These are phyloP conservation scores for Bipolaris cookei DNA, from an alignment of 2,329 filamentous ascomycete species.

Conservation along the genomic window DNA sequence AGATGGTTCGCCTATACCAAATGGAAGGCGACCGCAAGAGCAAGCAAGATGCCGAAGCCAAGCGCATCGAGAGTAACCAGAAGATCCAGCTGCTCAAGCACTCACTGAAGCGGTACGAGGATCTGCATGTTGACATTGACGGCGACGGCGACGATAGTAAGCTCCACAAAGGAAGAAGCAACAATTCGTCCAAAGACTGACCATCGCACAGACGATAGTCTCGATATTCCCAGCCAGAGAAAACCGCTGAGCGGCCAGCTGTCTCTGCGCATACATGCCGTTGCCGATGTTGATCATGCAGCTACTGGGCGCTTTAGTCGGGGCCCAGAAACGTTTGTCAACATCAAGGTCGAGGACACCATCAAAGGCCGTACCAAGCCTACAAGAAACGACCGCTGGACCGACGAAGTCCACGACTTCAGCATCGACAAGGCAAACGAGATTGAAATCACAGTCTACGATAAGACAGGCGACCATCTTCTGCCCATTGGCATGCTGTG, in stretches of 20 bases:
- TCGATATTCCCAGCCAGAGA: conserved; percentile 91
- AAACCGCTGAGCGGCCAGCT: conserved; percentile 95
- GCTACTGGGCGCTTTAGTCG: conserved; percentile 81
- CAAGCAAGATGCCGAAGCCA: conserved; percentile 86
- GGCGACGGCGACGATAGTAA: conserved; percentile 79
- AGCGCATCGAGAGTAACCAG: conserved; percentile 92
- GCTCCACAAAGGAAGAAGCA: conserved; percentile 33
- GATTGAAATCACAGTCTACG: conserved; percentile 96
- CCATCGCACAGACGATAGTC: conserved; percentile 77
- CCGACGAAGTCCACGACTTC: conserved; percentile 87
- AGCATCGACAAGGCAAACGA: conserved; percentile 99
- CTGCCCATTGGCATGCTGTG: conserved; percentile 94
- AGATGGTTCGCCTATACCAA: conserved; percentile 97
- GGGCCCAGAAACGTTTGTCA: conserved; percentile 92
- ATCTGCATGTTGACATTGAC: conserved; percentile 93
- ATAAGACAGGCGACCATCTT: conserved; percentile 86
- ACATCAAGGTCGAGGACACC: conserved; percentile 95
- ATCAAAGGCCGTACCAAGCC: conserved; percentile 86
- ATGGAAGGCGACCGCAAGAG: conserved; percentile 98
- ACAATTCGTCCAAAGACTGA: conserved; percentile 33
- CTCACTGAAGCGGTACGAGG: conserved; percentile 94
- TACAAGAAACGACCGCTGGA: conserved; percentile 87
- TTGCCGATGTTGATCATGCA: conserved; percentile 94
- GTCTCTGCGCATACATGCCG: conserved; percentile 81
- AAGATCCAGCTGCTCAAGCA: conserved; percentile 97